Evolutionary conservation across 352 stramenopile genomes (phyloP), one percentile per base, ranked within the genome.

Genomic region (Stramenopiles sp.): DNA sequence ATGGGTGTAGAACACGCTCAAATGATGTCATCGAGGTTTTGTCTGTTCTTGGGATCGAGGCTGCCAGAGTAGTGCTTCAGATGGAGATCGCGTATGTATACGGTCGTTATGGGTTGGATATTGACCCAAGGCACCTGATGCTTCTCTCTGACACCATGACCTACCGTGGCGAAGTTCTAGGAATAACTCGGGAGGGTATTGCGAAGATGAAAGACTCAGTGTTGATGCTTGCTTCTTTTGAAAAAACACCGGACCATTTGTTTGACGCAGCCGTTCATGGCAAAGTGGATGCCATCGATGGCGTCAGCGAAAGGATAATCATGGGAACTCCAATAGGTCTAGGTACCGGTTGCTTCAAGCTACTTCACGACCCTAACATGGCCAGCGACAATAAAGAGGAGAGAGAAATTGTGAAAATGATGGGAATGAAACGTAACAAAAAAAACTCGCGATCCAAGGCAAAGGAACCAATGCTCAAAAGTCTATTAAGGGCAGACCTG

Each of bases 141-240:
- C 84, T 99, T 49, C 81, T 99, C 49, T 96, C 93, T 37, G 96
- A 99, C 84, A 95, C 98, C 68, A 99, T 99, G 96, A 99, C 96
- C 49, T 99, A 97, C 81, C 97, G 98, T 82, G 87, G 87, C 43
- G 87, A 93, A 68, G 86, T 90, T 63, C 74, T 92, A 37, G 88
- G 84, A 75, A 93, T 91, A 78, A 92, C 84, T 80, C 93, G 34
- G 85, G 94, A 78, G 83, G 96, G 96, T 80, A 97, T 99, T 74
- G 94, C 94, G 37, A 99, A 99, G 83, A 99, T 99, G 95, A 95
- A 96, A 81, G 95, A 99, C 81, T 97, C 89, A 76, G 95, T 99
- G 68, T 84, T 99, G 37, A 99, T 98, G 92, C 85, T 99, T 32
- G 95, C 94, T 31, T 99, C 91, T 71, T 97, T 84, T 73, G 95